Conservation (phyloP, 2,329 filamentous ascomycete species). For the Colletotrichum euphorbiae region DNA sequence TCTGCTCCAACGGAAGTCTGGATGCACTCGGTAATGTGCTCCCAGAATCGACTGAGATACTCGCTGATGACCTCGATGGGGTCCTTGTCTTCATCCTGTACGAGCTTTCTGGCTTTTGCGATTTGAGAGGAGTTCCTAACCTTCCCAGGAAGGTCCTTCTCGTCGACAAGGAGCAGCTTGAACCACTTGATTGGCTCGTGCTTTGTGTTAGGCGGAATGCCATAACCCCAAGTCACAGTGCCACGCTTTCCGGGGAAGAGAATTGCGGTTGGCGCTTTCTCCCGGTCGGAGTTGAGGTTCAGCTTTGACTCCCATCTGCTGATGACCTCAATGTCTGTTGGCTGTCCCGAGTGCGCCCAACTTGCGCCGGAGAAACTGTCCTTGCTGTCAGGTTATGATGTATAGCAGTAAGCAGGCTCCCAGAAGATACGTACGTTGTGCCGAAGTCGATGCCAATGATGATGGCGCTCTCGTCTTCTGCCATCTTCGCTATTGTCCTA, state of each 20-base stretch:
- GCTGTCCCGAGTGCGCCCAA: constrained; percentile 49
- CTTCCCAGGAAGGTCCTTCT: constrained; percentile 44
- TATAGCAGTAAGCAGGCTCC: too few species aligned
- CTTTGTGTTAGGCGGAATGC: constrained; percentile 37
- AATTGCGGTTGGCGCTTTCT: constrained; percentile 49
- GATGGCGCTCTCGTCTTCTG: not conserved
- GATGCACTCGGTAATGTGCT: constrained; percentile 46
- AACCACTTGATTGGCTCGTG: constrained; percentile 53
- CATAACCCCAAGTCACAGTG: constrained; percentile 48
- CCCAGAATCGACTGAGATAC: constrained; percentile 52
- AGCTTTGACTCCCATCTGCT: constrained; percentile 46
- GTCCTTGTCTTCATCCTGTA: constrained; percentile 37
- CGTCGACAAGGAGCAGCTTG: constrained; percentile 54
- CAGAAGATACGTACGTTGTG: constrained; percentile 52
- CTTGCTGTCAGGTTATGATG: too few species aligned
- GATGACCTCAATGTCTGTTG: constrained; percentile 46
- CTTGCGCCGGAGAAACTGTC: constrained; percentile 55
- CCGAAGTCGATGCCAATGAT: constrained; percentile 60
- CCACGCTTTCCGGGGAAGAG: constrained; percentile 3
- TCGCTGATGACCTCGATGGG: constrained; percentile 46
- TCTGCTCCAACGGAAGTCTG: constrained; percentile 41
- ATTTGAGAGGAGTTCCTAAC: constrained; percentile 44
- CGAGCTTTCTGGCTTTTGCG: not conserved
- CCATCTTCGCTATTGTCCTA: too few species aligned
- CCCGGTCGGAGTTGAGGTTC: constrained; percentile 43